Evolutionary conservation across 78 protist species (phyloP).

Genomic region (Tieghemostelium lacteum): DNA sequence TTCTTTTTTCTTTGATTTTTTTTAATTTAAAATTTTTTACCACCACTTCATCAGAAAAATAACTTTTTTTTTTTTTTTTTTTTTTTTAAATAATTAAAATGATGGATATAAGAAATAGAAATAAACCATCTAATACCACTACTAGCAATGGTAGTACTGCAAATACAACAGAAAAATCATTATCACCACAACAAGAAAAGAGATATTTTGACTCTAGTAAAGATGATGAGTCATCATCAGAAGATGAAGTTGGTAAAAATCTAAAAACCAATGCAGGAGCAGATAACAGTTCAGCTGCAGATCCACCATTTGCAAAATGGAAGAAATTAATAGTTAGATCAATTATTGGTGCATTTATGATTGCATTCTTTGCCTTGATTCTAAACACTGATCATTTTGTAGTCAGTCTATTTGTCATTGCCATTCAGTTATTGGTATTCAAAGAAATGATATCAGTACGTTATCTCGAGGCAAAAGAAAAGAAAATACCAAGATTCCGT

Average conservation of each 20-base stretch:
- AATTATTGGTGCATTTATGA: constrained; percentile 60
- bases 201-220: neutral
- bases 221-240: constrained; percentile 14
- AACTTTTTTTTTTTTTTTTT: too few species aligned
- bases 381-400: constrained; percentile 54
- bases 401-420: constrained; percentile 48
- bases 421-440: constrained; percentile 56
- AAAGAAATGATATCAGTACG: constrained; percentile 72
- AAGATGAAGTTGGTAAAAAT: neutral
- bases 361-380: constrained; percentile 25
- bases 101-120: constrained; percentile 10
- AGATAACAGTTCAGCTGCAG: constrained; percentile 18
- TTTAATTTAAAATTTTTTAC: too few species aligned
- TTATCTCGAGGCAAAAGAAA: constrained; percentile 35
- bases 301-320: constrained; percentile 41
- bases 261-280: neutral
- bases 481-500: constrained; percentile 54
- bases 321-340: constrained; percentile 56
- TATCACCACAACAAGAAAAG: neutral
- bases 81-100: too few species aligned
- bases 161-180: neutral
- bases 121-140: neutral
- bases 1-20: too few species aligned
- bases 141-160: neutral
- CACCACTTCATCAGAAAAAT: too few species aligned